Evolutionary conservation across 1,284 basidiomycete genomes (phyloP).

Genomic region (Erythrobasidium hasegawianum): DNA sequence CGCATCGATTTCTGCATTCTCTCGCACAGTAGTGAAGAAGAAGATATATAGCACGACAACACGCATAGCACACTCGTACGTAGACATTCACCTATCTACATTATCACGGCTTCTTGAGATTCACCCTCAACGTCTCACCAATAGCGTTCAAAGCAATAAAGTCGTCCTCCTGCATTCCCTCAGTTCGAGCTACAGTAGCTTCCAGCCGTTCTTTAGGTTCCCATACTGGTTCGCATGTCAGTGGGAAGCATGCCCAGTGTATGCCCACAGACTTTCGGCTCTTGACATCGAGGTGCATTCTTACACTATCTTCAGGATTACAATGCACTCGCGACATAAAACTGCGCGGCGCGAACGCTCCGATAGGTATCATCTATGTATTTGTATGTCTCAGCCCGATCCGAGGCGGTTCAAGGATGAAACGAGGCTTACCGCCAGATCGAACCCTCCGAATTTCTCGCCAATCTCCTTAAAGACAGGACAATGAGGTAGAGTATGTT

Average conservation of each 20-base stretch:
- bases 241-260: conserved; percentile 37
- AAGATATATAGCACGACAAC: too few species aligned
- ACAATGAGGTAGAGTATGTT: conserved; percentile 58
- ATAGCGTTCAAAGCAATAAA: conserved; percentile 20
- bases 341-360: conserved; percentile 58
- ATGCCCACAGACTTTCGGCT: conserved; percentile 62
- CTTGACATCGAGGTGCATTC: conserved; percentile 61
- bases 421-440: conserved; percentile 53
- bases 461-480: conserved; percentile 68
- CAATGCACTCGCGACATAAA: conserved; percentile 37
- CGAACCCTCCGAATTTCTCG: conserved; percentile 59
- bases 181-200: conserved; percentile 3
- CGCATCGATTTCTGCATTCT: too few species aligned
- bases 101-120: too few species aligned
- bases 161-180: conserved; percentile 5
- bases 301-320: conserved; percentile 52
- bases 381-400: conserved; percentile 11
- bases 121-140: conserved; percentile 16
- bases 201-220: conserved; percentile 25
- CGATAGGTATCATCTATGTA: conserved; percentile 45
- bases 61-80: too few species aligned
- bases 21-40: too few species aligned
- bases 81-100: too few species aligned
- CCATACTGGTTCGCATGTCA: conserved; percentile 55
- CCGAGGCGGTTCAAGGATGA: neutral